Percentiles rank a stretch among this genome's conserved stretches.
These are phyloP conservation scores for Dothistroma septosporum DNA, from an alignment of 2,329 filamentous ascomycete genomes.

Conservation along the genomic window DNA sequence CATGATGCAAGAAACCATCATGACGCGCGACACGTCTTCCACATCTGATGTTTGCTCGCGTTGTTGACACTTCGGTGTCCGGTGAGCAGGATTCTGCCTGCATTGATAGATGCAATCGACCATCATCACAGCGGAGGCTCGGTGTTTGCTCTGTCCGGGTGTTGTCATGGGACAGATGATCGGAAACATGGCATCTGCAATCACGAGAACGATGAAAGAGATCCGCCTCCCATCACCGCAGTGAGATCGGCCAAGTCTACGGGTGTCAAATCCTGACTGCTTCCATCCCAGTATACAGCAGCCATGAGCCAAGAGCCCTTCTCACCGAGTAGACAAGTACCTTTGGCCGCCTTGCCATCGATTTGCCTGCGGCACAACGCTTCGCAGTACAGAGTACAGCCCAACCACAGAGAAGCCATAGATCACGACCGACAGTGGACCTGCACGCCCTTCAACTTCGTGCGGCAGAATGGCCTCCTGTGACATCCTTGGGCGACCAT, in stretches of 20 bases:
- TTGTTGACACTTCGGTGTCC: background rate
- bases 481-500: too few species aligned
- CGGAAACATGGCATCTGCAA: too few species aligned
- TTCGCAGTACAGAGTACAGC: background rate
- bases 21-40: background rate
- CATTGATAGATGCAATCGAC: background rate
- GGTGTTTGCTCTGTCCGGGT: background rate
- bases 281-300: too few species aligned
- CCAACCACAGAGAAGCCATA: background rate
- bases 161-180: too few species aligned
- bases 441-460: background rate
- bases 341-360: too few species aligned
- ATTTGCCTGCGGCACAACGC: background rate
- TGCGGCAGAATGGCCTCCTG: background rate
- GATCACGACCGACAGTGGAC: background rate
- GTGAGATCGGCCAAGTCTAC: too few species aligned
- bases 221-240: too few species aligned
- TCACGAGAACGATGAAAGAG: too few species aligned
- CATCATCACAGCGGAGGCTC: background rate
- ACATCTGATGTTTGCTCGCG: background rate
- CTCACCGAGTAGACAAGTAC: too few species aligned
- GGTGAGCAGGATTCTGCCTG: background rate
- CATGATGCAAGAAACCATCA: constrained; percentile 4
- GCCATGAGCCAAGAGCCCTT: too few species aligned
- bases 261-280: too few species aligned